Percentiles rank a stretch among this genome's conserved stretches.
Conservation (phyloP, 306 rosid genomes). For the Sindora glabra region DNA sequence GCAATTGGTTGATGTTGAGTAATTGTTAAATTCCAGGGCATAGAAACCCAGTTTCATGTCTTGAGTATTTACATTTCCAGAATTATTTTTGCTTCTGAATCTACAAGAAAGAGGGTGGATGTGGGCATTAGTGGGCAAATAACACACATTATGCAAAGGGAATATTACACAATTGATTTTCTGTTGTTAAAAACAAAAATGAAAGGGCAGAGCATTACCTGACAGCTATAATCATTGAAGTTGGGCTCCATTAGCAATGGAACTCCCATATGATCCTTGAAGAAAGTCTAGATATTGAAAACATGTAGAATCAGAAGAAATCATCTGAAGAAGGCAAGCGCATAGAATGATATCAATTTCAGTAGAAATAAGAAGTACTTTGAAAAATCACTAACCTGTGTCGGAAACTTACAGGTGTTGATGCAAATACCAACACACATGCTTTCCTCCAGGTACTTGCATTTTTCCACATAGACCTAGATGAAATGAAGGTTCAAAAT, state of each 20-base stretch:
- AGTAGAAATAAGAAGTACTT: not conserved
- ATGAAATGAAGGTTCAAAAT: slow-evolving; percentile 9
- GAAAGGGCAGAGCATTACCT: slow-evolving; percentile 39
- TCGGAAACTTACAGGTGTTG: slow-evolving; percentile 89
- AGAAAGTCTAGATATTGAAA: slow-evolving; percentile 49
- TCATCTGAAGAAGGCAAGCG: not conserved
- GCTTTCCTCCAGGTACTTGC: slow-evolving; percentile 92
- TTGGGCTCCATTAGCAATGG: slow-evolving; percentile 88
- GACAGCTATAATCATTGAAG: slow-evolving; percentile 75
- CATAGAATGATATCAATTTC: not conserved
- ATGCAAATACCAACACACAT: slow-evolving; percentile 75
- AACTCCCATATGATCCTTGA: slow-evolving; percentile 88
- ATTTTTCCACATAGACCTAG: slow-evolving; percentile 82
- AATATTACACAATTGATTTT: not conserved
- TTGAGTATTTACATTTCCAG: not conserved
- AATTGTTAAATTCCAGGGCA: not conserved
- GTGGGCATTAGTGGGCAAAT: not conserved
- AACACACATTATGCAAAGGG: not conserved
- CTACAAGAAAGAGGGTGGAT: not conserved
- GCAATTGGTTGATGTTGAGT: too few relatives aligned
- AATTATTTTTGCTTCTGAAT: not conserved
- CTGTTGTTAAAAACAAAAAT: not conserved
- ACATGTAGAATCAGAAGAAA: slow-evolving; percentile 1
- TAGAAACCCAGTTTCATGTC: not conserved
- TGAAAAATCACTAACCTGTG: slow-evolving; percentile 58